A percentile compares a stretch with the other conserved stretches of the same genome.
Evolutionary conservation across 129 eudicot genomes (phyloP).

Genomic region (Arctium lappa): DNA sequence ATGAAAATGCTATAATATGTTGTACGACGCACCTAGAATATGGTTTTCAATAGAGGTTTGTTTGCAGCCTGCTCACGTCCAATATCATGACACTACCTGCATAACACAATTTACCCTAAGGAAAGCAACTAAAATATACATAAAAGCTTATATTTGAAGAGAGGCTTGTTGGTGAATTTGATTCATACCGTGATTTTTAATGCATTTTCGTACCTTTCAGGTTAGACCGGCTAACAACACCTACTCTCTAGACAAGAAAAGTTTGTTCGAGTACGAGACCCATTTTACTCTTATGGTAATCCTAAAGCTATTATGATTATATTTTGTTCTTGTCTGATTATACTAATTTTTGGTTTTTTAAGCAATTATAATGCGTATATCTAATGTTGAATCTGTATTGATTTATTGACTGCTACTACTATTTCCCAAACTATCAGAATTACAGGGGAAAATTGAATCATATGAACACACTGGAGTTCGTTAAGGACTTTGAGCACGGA

Average conservation of each 20-base stretch:
- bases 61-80: conserved; percentile 98
- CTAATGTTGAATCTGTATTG: neutral
- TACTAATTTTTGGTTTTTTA: neutral
- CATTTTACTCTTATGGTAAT: conserved; percentile 99
- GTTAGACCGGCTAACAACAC: conserved; percentile 89
- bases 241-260: conserved; percentile 73
- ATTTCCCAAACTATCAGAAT: conserved; percentile 49
- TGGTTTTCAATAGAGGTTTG: conserved; percentile 84
- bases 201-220: conserved; percentile 36
- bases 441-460: conserved; percentile 83
- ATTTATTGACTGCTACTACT: neutral
- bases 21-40: conserved; percentile 57
- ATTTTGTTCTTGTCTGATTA: neutral
- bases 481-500: conserved; percentile 79
- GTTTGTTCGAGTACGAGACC: conserved; percentile 86
- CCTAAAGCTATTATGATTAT: neutral
- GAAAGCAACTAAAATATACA: neutral
- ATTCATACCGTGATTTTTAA: neutral
- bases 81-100: conserved; percentile 89
- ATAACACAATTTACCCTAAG: conserved; percentile 13
- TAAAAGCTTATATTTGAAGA: neutral
- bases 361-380: neutral
- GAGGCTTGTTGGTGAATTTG: neutral
- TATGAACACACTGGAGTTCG: conserved; percentile 86
- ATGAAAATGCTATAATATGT: neutral